These are phyloP conservation scores for Myxozyma melibiosi DNA, from an alignment of 805 yeast species.

Conservation along the genomic window DNA sequence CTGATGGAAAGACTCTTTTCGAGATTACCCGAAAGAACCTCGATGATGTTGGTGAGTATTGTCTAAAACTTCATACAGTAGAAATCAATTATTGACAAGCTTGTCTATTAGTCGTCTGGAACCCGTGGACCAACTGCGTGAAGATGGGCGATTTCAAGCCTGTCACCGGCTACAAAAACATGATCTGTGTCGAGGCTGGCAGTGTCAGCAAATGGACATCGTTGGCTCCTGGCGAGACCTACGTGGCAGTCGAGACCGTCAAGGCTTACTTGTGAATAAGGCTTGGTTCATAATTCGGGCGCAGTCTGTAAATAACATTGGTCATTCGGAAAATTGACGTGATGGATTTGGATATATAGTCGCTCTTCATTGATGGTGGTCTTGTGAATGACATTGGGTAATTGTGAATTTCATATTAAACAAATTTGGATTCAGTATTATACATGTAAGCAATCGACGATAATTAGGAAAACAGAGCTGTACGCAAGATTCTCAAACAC, in stretches of 20 bases:
- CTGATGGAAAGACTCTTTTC: constrained; percentile 69
- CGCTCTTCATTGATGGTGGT: too few relatives aligned
- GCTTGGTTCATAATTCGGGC: neutral
- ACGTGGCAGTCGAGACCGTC: constrained; percentile 71
- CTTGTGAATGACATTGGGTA: too few relatives aligned
- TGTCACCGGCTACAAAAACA: constrained; percentile 74
- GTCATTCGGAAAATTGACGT: too few relatives aligned
- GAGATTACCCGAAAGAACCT: constrained; percentile 66
- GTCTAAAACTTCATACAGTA: neutral
- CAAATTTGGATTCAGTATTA: too few relatives aligned
- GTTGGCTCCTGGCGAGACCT: constrained; percentile 69
- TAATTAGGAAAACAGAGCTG: too few relatives aligned
- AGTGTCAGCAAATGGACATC: constrained; percentile 68
- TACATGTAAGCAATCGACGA: too few relatives aligned
- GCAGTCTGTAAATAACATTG: neutral
- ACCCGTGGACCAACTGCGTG: constrained; percentile 87
- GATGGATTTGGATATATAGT: too few relatives aligned
- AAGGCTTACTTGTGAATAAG: constrained; percentile 32
- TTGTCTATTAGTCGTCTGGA: constrained; percentile 83
- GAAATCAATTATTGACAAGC: constrained; percentile 39
- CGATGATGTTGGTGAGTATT: constrained; percentile 48
- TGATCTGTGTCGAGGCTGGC: constrained; percentile 97
- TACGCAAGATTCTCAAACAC: neutral
- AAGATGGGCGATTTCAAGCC: constrained; percentile 90
- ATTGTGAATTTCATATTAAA: too few relatives aligned